Evolutionary conservation across 2,329 filamentous ascomycete species (phyloP), one percentile per base, ranked within the genome.

Genomic region (Blumeriella jaapii): DNA sequence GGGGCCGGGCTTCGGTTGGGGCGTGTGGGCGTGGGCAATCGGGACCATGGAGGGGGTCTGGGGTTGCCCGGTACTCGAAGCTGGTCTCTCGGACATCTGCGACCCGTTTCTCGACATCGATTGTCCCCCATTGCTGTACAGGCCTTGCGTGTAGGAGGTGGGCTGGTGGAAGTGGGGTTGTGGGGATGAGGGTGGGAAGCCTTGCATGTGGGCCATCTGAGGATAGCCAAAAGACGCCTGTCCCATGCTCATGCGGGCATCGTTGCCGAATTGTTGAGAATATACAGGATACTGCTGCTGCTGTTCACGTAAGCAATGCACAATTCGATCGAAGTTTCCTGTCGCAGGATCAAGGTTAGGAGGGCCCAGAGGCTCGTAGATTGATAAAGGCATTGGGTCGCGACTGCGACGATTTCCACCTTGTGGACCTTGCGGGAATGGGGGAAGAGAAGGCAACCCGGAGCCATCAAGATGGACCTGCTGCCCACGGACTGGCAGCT

Each of bases 61-160:
- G 15, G 54, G 47, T 24, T 57, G 54, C 2, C 54, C 55, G 48
- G 57, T 52, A 42, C 54, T 57, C 1, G 55, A 56, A 43, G 72
- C 73, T 22, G 60, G 67, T 30, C 73, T 63, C 51, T 77, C 71
- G n/a, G 82, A 82, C 37, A 81, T 70, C 58, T 91, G 82, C 2
- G 85, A 93, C 2, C 81, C 74, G 41, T 75, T 86, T 49, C 87
- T 79, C 2, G 87, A 91, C 80, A 94, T 87, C 25, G 64, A 63
- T 56, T 80, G 71, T 42, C 65, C 72, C 49, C 64, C 66, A 44
- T 61, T 61, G 30, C 41, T 44, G 41, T 59, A 59, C 36, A 57
- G 55, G n/a, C 50, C 48, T 7, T 54, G 53, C 14, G 53, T 52
- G 32, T 54, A 54, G 44, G 61, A 74, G n/a, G 51, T 42, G 34